phyloP scores from a whole-genome alignment of 2,329 filamentous ascomycete genomes.

The Talaromyces atroroseus region DNA sequence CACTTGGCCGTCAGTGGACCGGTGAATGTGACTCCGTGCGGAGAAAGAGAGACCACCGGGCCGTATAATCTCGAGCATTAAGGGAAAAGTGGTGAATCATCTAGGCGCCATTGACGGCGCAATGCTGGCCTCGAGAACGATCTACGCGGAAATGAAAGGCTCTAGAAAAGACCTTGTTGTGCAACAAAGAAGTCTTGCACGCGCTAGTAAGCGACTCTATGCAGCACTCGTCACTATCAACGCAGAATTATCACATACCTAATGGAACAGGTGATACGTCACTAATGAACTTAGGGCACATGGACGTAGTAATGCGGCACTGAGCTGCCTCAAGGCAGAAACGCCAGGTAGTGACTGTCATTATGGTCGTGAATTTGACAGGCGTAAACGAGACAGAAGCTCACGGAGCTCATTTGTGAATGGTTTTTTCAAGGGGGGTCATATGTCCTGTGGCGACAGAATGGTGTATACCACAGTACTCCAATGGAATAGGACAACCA shows the following conservation, averaged over 20 bases:
- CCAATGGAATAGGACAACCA: background rate
- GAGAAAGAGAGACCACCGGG: conserved; percentile 7
- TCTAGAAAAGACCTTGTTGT: conserved; percentile 10
- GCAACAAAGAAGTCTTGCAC: conserved; percentile 9
- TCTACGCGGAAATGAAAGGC: conserved; percentile 14
- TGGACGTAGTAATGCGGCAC: conserved; percentile 10
- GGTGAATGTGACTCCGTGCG: conserved; percentile 8
- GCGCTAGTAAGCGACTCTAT: conserved; percentile 14
- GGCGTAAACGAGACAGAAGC: background rate
- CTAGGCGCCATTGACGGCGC: conserved; percentile 9
- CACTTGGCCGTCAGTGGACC: background rate
- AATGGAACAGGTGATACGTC: conserved; percentile 8
- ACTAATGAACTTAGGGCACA: conserved; percentile 7
- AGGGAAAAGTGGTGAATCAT: conserved; percentile 2
- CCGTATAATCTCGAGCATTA: conserved; percentile 3
- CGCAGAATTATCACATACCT: conserved; percentile 5
- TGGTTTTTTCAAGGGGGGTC: background rate
- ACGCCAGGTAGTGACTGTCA: background rate
- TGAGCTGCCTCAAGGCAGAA: conserved; percentile 11
- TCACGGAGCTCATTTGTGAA: conserved; percentile 9
- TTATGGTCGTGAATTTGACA: background rate
- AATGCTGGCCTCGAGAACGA: conserved; percentile 9
- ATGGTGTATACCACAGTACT: background rate
- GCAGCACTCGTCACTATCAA: conserved; percentile 10
- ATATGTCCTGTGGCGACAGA: conserved; percentile 3